These are phyloP conservation scores for Trichoderma sp. DNA, from an alignment of 2,329 filamentous ascomycete genomes.

Conservation along the genomic window DNA sequence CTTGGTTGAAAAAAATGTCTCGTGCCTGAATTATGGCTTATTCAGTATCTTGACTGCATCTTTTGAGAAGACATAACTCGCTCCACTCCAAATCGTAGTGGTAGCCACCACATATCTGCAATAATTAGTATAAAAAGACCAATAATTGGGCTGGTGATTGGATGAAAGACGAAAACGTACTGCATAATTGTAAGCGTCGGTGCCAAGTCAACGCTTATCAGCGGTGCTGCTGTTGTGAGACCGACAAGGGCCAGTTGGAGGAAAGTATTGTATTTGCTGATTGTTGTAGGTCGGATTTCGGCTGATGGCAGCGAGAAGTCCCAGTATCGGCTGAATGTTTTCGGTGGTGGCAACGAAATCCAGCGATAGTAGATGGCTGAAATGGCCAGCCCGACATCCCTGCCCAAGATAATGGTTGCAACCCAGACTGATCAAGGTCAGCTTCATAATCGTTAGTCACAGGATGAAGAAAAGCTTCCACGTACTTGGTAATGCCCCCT, in stretches of 20 bases:
- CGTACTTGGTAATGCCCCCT: constrained; percentile 76
- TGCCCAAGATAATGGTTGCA: constrained; percentile 83
- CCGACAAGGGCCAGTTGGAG: constrained; percentile 86
- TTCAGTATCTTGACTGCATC: constrained; percentile 77
- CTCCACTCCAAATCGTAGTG: constrained; percentile 90
- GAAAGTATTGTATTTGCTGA: constrained; percentile 92
- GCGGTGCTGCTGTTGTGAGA: constrained; percentile 74
- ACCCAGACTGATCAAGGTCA: constrained; percentile 63
- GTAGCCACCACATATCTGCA: background rate
- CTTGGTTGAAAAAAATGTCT: background rate
- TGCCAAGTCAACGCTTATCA: constrained; percentile 60
- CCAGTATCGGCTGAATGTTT: constrained; percentile 92
- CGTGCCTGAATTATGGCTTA: constrained; percentile 6
- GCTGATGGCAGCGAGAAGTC: constrained; percentile 90
- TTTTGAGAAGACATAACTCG: constrained; percentile 88
- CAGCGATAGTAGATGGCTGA: constrained; percentile 94
- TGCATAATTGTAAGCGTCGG: constrained; percentile 59
- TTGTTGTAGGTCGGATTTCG: constrained; percentile 77
- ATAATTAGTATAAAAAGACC: background rate
- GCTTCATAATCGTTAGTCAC: background rate
- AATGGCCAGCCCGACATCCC: constrained; percentile 78
- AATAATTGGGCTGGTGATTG: no score
- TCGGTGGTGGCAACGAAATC: constrained; percentile 88
- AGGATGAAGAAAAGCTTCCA: constrained; percentile 19
- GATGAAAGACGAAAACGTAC: constrained; percentile 44